Percentiles rank a stretch among this genome's conserved stretches.
Evolutionary conservation across 2,329 filamentous ascomycete species (phyloP).

Genomic region (Macroventuria anomochaeta): DNA sequence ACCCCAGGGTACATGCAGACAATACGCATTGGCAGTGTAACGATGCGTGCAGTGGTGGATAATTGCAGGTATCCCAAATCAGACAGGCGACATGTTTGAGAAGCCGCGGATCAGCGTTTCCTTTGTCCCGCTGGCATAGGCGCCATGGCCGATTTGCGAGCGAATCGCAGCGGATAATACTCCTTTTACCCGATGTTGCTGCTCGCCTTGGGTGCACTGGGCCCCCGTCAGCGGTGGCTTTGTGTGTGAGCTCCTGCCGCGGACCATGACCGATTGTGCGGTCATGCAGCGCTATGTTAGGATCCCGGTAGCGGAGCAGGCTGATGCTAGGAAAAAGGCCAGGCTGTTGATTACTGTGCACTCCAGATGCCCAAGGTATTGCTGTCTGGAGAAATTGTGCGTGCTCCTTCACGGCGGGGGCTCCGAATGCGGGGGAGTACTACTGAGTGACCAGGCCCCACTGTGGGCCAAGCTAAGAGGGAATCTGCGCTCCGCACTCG

Average conservation of each 20-base stretch:
- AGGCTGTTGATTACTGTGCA: slow-evolving; percentile 10
- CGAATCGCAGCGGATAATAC: slow-evolving; percentile 33
- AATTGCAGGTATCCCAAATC: slow-evolving; percentile 5
- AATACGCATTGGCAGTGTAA: slow-evolving; percentile 4
- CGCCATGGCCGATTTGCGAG: slow-evolving; percentile 23
- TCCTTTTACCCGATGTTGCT: slow-evolving; percentile 43
- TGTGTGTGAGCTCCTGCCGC: slow-evolving; percentile 14
- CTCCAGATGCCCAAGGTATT: background rate
- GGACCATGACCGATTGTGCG: background rate
- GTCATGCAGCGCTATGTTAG: background rate
- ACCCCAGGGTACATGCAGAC: background rate
- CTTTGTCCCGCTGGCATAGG: slow-evolving; percentile 26
- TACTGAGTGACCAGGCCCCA: slow-evolving; percentile 2
- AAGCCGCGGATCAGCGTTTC: slow-evolving; percentile 25
- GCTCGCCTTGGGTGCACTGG: slow-evolving; percentile 13
- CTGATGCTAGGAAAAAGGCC: slow-evolving; percentile 1
- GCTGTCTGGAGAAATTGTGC: slow-evolving; percentile 14
- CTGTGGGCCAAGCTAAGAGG: slow-evolving; percentile 15
- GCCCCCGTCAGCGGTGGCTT: slow-evolving; percentile 28
- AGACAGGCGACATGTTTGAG: slow-evolving; percentile 15
- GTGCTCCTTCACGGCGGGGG: slow-evolving; percentile 8
- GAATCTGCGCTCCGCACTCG: slow-evolving; percentile 13
- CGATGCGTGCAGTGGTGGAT: slow-evolving; percentile 7
- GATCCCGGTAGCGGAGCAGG: slow-evolving; percentile 7
- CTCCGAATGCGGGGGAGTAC: slow-evolving; percentile 14